Base-by-base conservation (phyloP, 2,329 filamentous ascomycete genomes). In the Trichoderma harzianum region DNA sequence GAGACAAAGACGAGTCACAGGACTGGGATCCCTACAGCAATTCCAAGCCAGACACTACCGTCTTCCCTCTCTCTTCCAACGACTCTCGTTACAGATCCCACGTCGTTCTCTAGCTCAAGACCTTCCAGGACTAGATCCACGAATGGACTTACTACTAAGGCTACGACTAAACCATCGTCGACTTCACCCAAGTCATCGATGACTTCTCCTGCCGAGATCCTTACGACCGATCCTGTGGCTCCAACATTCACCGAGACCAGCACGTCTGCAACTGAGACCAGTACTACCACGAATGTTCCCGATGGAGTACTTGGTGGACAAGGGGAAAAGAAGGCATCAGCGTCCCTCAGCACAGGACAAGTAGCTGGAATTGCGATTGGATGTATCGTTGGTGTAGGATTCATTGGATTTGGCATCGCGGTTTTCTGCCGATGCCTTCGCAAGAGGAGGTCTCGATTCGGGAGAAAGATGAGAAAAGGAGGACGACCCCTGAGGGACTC, bases 301-400 rank as follows among this genome's bases (percentile, higher is more conserved):
- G 53, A 34, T 26, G 68, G 30, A 5, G 18, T 21, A 43, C 7
- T 18, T 3, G 39, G 47, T 16, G 71, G 68, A 10, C 24, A 62
- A 26, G 68, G 39, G 14, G 43, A 66, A 16, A 71, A 71, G 55
- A 53, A 66, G 10, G 10, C 12, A 12, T 28, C 62, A 16, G 57
- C 36, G n/a, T 71, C 69, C 34, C 78, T 83, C 16, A 81, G 74
- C 34, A 82, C 81, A 7, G 80, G 80, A 5, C 86, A 90, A 73
- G 84, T 91, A 61, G 85, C 84, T 21, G 90, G 89, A 7, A 89
- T 92, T 72, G 82, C 85, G 1, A 82, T 89, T 5, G 90, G 88
- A 7, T 82, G 85, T 12, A 83, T 84, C 5, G 86, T 85, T 5
- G 85, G 61, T 2, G 62, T 84, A 1, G 80, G 85, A 4, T 78